A percentile compares a stretch with the other conserved stretches of the same genome.
These are phyloP conservation scores for Metschnikowia noctiluminum DNA, from an alignment of 805 yeast genomes.

Conservation along the genomic window DNA sequence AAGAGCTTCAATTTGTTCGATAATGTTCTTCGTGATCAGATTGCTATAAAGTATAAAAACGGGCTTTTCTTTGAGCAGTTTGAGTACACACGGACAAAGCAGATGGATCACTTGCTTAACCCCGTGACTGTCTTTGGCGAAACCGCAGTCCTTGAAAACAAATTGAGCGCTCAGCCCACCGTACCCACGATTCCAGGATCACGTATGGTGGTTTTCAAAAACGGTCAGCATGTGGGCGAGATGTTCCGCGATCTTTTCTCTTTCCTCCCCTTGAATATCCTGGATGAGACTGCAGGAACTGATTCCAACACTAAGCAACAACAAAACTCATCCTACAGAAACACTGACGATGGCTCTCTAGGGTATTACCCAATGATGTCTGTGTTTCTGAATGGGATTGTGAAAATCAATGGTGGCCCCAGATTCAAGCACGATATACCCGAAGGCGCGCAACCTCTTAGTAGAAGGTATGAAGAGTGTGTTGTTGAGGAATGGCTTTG, in stretches of 20 bases:
- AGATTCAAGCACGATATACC: conserved; percentile 44
- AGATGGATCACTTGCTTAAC: conserved; percentile 69
- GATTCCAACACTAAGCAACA: conserved; percentile 30
- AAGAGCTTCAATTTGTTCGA: conserved; percentile 8
- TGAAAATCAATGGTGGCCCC: conserved; percentile 66
- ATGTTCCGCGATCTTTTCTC: conserved; percentile 68
- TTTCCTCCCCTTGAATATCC: conserved; percentile 77
- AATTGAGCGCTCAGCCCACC: conserved; percentile 28
- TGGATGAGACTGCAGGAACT: conserved; percentile 28
- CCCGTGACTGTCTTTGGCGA: conserved; percentile 73
- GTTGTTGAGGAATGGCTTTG: conserved; percentile 78
- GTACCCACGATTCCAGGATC: conserved; percentile 54
- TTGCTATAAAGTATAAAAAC: conserved; percentile 79
- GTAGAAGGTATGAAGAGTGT: conserved; percentile 60
- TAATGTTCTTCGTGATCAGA: conserved; percentile 73
- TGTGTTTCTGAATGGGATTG: conserved; percentile 75
- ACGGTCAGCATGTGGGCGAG: conserved; percentile 66
- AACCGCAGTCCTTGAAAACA: conserved; percentile 53
- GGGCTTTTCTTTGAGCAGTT: conserved; percentile 79
- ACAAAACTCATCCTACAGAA: conserved; percentile 35
- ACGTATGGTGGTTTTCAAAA: conserved; percentile 64
- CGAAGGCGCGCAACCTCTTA: conserved; percentile 45
- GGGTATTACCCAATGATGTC: conserved; percentile 94
- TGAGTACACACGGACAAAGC: conserved; percentile 68
- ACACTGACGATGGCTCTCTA: conserved; percentile 74